A percentile compares a stretch with the other conserved stretches of the same genome.
Evolutionary conservation across 345 rosid genomes (phyloP).

Genomic region (Eucalyptus erythrocorys): DNA sequence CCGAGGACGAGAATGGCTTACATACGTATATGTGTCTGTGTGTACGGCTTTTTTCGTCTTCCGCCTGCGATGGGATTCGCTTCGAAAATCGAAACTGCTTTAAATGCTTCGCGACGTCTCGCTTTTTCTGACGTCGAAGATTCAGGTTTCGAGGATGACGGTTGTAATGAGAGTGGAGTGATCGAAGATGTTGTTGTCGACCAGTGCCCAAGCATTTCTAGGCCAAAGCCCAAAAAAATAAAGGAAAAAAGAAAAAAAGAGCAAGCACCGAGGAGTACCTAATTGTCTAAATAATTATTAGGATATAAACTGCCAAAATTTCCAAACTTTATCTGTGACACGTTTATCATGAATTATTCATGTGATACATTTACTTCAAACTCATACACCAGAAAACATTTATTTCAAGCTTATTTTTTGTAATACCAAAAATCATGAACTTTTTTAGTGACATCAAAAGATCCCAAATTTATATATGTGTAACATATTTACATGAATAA

Average conservation of each 20-base stretch:
- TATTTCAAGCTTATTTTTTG: too few species aligned
- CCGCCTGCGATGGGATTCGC: not conserved
- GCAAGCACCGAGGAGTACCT: not conserved
- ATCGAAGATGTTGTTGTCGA: not conserved
- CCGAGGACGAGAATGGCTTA: not conserved
- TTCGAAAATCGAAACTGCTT: not conserved
- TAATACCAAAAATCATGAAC: too few species aligned
- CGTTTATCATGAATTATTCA: too few species aligned
- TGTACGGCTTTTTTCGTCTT: not conserved
- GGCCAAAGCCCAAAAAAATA: not conserved
- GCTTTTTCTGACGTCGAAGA: not conserved
- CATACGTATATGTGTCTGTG: too few species aligned
- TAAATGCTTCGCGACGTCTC: not conserved
- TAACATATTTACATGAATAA: too few species aligned
- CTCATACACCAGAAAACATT: fast-evolving
- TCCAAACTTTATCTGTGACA: too few species aligned
- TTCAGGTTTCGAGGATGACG: not conserved
- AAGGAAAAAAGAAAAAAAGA: fast-evolving
- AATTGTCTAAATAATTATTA: not conserved
- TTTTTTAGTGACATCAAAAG: too few species aligned
- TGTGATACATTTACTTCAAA: too few species aligned
- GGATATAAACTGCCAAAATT: fast-evolving
- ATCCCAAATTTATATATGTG: too few species aligned
- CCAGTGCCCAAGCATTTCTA: not conserved
- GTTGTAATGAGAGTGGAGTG: not conserved